phyloP scores from a whole-genome alignment of 139 green algal genomes.

The Coelastrella sp. region DNA sequence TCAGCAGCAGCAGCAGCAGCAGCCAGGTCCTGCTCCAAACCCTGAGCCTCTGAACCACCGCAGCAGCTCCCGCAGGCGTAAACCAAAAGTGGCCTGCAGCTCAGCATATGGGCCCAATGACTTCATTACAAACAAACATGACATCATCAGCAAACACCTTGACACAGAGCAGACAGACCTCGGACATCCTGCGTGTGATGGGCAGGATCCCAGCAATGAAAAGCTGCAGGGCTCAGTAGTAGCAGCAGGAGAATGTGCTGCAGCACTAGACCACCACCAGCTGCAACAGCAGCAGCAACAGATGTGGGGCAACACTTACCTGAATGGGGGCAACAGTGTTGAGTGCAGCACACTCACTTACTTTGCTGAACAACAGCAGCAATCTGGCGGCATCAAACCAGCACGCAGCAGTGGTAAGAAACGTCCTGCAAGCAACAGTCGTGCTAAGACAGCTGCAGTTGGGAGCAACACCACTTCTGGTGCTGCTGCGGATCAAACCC shows the following conservation, averaged over 20 bases:
- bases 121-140: background rate
- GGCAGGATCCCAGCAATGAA: background rate
- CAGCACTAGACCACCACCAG: background rate
- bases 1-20: background rate
- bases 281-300: background rate
- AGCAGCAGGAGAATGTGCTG: background rate
- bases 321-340: background rate
- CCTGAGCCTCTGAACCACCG: background rate
- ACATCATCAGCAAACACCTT: background rate
- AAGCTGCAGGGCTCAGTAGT: background rate
- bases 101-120: background rate
- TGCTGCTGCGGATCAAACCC: background rate
- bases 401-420: background rate
- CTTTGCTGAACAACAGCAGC: background rate
- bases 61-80: background rate
- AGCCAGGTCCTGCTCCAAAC: background rate
- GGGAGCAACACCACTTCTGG: background rate
- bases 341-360: too few relatives aligned
- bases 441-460: too few relatives aligned
- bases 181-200: background rate
- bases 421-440: background rate
- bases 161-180: background rate
- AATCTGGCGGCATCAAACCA: background rate
- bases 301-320: background rate
- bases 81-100: background rate